Evolutionary conservation across 148 eudicot genomes (phyloP), one percentile per base, ranked within the genome.

Genomic region (Chenopodium quinoa): DNA sequence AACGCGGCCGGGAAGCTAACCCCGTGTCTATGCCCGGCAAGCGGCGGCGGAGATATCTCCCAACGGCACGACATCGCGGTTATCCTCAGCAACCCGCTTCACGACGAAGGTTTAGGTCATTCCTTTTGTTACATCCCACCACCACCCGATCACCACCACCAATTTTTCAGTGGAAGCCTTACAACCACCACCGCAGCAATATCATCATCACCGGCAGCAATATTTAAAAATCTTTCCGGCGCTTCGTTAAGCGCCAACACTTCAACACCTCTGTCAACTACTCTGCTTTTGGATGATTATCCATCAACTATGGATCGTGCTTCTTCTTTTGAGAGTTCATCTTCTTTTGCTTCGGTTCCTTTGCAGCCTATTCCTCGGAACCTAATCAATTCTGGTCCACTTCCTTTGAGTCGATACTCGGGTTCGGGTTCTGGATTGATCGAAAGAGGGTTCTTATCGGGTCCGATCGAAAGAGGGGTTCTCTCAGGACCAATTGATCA

Each of bases 91-190:
- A 77, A 83, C 78, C 82, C 82, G 47, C 86, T 46, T 78, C 84
- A 89, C 29, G 96, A 92, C 46, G 94, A 92, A 3, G 88, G 86
- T 34, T 80, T 96, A 54, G 99, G 99, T 46, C 99, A 96, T 84
- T 96, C 99, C 2, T 96, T 96, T 78, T 96, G 98, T 83, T 96
- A 96, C 82, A 89, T 96, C 9, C 78, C 93, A 9, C 97, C 98
- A 67, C 85, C 98, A 67, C 85, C 83, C 47, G 0, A 34, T 78
- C 14, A 37, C 48, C 44, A 22, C 46, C 78, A 63, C 73, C 19
- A 89, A 87, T 56, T 56, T 19, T 56, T 56, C 62, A 56, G 62
- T 4, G 62, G 62, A 17, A 56, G 62, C 62, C 29, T 60, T 90
- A 89, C 62, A 86, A 84, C 58, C 90, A 88, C 47, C 87, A 82